These are phyloP conservation scores for Apophysomyces trapeziformis DNA, from an alignment of 371 early-diverging fungal genomes.

Conservation along the genomic window DNA sequence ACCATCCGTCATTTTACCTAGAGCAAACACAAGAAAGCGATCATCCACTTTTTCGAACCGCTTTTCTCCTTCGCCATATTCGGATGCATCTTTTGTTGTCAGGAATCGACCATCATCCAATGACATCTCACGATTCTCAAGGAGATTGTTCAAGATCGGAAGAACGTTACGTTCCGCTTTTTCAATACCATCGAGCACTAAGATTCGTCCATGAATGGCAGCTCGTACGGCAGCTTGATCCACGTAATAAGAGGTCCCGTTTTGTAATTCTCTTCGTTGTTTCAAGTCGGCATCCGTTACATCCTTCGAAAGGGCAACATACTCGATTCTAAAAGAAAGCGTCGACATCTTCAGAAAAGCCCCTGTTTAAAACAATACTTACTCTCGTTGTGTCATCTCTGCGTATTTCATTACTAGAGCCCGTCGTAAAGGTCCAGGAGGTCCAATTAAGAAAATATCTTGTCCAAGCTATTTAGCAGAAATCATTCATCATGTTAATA, in stretches of 20 bases:
- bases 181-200: constrained; percentile 84
- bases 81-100: constrained; percentile 60
- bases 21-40: constrained; percentile 76
- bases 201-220: constrained; percentile 78
- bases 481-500: no score
- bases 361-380: neutral
- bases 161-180: constrained; percentile 89
- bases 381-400: constrained; percentile 67
- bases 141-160: constrained; percentile 84
- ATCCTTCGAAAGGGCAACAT: constrained; percentile 80
- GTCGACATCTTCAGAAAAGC: neutral
- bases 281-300: constrained; percentile 83
- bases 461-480: constrained; percentile 62
- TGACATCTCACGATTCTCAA: constrained; percentile 89
- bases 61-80: constrained; percentile 40
- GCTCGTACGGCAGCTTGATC: constrained; percentile 85
- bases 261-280: constrained; percentile 79
- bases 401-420: constrained; percentile 76
- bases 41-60: constrained; percentile 77
- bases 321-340: constrained; percentile 62
- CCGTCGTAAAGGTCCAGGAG: constrained; percentile 77
- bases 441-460: constrained; percentile 86
- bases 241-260: constrained; percentile 74
- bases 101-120: constrained; percentile 86
- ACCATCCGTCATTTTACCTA: constrained; percentile 45